Base-by-base conservation (phyloP, 345 rosid genomes). In the Durio zibethinus region DNA sequence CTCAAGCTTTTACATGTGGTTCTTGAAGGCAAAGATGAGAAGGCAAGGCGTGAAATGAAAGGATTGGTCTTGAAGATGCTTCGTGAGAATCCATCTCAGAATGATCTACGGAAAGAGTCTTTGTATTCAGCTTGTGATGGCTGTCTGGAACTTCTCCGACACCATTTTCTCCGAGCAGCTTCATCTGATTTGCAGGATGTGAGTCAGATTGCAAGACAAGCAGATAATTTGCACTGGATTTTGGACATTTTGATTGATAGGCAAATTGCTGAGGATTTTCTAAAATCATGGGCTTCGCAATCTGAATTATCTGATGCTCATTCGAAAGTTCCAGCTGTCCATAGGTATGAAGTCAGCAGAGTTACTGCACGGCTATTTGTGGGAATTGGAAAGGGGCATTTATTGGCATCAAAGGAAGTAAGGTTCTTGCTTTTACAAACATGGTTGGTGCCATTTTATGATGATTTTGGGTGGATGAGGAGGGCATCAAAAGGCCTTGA, bases 21-120 rank as follows among this genome's bases (percentile, higher is more conserved):
- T 81, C 97, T 94, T 8, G 95, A 97, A 80, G 99, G 98, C 4
- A 94, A 91, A 87, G 97, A 97, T 36, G 98, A 94, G 88, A 97
- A 92, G 82, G 98, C 99, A 0, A 88, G 97, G 82, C 97, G 98
- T n/a, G 95, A 97, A 68, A 97, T 97, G 99, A 94, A 97, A 86
- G 91, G 91, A 0, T 83, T 97, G 63, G 93, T 97, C 12, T 89
- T 91, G 2, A 97, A 94, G 86, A 92, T 97, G 99, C 99, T 97
- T 69, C 91, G 85, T 25, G 98, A 97, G 88, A 97, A 89, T 83
- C 87, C 98, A 1, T 97, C 96, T n/a, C 96, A 91, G 18, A 89
- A 85, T 63, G 95, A 92, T 85, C 90, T 97, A 43, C 80, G 91
- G 57, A 97, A 92, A 85, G 99, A 92, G 83, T 93, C 98, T 0